These are phyloP conservation scores for Trametes coccinea DNA, from an alignment of 768 basidiomycete species.

Conservation along the genomic window DNA sequence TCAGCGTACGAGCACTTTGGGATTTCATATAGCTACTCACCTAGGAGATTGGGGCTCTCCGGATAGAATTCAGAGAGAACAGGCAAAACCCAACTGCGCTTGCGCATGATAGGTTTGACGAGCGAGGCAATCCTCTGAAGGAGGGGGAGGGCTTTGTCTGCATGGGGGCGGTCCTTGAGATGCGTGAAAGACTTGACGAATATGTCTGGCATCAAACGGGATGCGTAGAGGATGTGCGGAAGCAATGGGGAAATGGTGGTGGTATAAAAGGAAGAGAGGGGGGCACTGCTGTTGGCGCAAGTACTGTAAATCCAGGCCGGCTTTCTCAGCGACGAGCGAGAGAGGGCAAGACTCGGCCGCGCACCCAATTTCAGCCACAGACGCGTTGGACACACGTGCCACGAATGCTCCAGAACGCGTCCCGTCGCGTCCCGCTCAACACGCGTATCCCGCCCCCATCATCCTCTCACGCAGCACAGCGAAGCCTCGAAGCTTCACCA, in stretches of 20 bases:
- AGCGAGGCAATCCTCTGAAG: slow-evolving; percentile 71
- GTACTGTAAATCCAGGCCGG: background rate
- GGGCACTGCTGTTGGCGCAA: background rate
- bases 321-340: slow-evolving; percentile 1
- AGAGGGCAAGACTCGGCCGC: background rate
- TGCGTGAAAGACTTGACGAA: slow-evolving; percentile 71
- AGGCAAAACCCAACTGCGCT: slow-evolving; percentile 76
- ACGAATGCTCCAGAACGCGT: slow-evolving; percentile 10
- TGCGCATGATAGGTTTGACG: slow-evolving; percentile 94
- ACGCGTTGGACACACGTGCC: slow-evolving; percentile 13
- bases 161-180: slow-evolving; percentile 65
- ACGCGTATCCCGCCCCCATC: background rate
- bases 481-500: no score
- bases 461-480: no score
- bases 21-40: slow-evolving; percentile 42
- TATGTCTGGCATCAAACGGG: slow-evolving; percentile 48
- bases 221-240: background rate
- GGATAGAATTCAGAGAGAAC: slow-evolving; percentile 90
- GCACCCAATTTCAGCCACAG: slow-evolving; percentile 8
- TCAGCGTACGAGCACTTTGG: slow-evolving; percentile 17
- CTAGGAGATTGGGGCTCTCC: slow-evolving; percentile 66
- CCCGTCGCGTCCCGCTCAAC: slow-evolving; percentile 13
- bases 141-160: slow-evolving; percentile 65
- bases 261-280: slow-evolving; percentile 2
- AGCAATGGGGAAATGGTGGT: background rate